phyloP scores from a whole-genome alignment of 2,329 filamentous ascomycete genomes.

The Fusarium sp. region DNA sequence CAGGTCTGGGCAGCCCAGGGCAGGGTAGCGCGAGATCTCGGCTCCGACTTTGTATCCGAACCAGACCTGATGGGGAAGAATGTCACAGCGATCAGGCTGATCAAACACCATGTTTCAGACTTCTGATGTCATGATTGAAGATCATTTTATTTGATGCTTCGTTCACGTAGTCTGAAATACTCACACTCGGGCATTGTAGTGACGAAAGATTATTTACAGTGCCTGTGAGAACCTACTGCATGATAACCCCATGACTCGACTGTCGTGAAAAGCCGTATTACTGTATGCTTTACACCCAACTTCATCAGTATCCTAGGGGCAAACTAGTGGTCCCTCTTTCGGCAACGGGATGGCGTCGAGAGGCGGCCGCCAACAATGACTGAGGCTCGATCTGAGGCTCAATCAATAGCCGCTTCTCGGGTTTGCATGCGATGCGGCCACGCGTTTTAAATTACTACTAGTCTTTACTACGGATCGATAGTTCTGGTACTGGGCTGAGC shows the following conservation, averaged over 20 bases:
- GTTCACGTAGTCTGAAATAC: not conserved
- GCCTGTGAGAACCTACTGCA: not conserved
- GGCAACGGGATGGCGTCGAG: slow-evolving; percentile 5
- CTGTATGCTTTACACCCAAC: no score
- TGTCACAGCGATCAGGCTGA: not conserved
- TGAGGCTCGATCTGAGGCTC: slow-evolving; percentile 11
- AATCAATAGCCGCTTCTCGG: not conserved
- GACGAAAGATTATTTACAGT: not conserved
- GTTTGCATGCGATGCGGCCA: not conserved
- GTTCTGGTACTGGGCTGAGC: slow-evolving; percentile 8
- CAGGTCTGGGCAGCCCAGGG: not conserved
- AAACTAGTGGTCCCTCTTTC: not conserved
- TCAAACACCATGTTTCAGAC: not conserved
- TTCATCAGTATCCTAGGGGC: not conserved
- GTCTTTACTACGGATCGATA: slow-evolving; percentile 5
- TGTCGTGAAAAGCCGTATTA: no score
- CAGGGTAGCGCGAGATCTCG: slow-evolving; percentile 15
- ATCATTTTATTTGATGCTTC: not conserved
- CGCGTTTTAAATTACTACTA: not conserved
- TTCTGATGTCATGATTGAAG: not conserved
- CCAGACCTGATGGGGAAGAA: slow-evolving; percentile 2
- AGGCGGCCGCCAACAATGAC: not conserved
- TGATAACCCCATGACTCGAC: no score
- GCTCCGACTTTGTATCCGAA: slow-evolving; percentile 19
- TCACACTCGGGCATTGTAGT: no score